Evolutionary conservation across 495 filamentous ascomycete species (phyloP), one percentile per base, ranked within the genome.

Genomic region (Neurospora sp.): DNA sequence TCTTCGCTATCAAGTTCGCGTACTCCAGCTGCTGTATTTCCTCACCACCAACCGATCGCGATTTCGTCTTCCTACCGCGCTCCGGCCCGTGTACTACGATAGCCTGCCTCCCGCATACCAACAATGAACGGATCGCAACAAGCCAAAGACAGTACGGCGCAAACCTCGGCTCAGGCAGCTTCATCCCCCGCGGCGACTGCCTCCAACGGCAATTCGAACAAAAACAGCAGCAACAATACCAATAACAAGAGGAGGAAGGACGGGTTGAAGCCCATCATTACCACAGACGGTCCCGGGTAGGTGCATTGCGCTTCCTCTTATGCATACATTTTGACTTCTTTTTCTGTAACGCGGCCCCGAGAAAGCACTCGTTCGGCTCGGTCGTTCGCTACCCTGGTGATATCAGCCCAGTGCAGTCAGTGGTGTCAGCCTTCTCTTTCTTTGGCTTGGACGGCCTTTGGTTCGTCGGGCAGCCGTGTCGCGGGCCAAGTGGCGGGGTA

Each of bases 221-320:
- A 81, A 8, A 92, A 89, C 53, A 27, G 53, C 10, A 78, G 81
- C 65, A 79, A 78, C 48, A 82, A 74, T 74, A 81, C 82, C 35
- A 92, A 89, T 77, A 95, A 94, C 86, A 94, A 94, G 86, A 89
- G 92, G 84, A 93, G 91, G 87, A 94, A 94, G 85, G 92, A 92
- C 74, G 92, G 93, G 72, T 80, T 95, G 77, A 96, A 95, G 83
- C 93, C 93, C 74, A 96, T 96, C 84, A 92, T 95, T 83, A 96
- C 93, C 27, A 94, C 89, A 68, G 93, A 96, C 74, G 85, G 85
- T 72, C 83, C 82, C 74, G 81, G 78, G 81, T 84, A 85, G 77
- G 82, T 80, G 78, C 73, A 79, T 78, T 71, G 68, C 73, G 70
- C 72, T 70, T 76, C 68, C 42, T 72, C 71, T 61, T 27, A 53